Base-by-base conservation (phyloP, 352 stramenopile species). In the Phytophthora cactorum region DNA sequence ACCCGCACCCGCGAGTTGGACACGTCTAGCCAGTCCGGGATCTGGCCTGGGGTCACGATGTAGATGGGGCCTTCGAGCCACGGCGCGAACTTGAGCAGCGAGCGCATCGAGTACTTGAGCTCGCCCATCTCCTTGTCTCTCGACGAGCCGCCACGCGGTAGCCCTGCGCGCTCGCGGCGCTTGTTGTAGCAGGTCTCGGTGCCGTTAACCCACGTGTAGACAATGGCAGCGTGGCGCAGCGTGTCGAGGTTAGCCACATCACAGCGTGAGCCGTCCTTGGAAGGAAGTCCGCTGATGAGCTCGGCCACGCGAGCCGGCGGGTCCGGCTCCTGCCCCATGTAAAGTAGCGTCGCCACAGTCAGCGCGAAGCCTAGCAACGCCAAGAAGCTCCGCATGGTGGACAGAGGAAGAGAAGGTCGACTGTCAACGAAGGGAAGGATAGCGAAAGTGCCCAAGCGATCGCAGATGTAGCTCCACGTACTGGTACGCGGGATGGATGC, bases 121-220 rank as follows among this genome's bases (percentile, higher is more conserved):
- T 95, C 87, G 22, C 84, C 87, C 75, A 95, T 93, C 69, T 95
- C 87, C 62, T 92, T 91, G 59, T 93, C 86, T 12, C 86, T 69
- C 8, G 83, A 92, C 12, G 82, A 86, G 0, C 86, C 86, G n/a
- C 84, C 85, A 0, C 72, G 79, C 1, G 81, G 67, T 25, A 92
- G 68, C 15, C 82, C 83, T 1, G 80, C 84, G 22, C 71, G 70
- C 50, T 78, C 59, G 9, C 87, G 77, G 1, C 84, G 77, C 28
- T 76, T 72, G 54, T 92, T 91, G 77, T 95, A 95, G 75, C 85
- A 93, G 31, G 41, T 70, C 67, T 95, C 84, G 2, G 82, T 91
- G 55, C 86, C 86, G 63, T 95, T 95, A 32, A 95, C 85, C 87
- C 87, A 95, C 53, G 87, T 95, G 76, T 95, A 95, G 31, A 95